Conservation (phyloP, 352 stramenopile genomes). For the Globisporangium parvum region DNA sequence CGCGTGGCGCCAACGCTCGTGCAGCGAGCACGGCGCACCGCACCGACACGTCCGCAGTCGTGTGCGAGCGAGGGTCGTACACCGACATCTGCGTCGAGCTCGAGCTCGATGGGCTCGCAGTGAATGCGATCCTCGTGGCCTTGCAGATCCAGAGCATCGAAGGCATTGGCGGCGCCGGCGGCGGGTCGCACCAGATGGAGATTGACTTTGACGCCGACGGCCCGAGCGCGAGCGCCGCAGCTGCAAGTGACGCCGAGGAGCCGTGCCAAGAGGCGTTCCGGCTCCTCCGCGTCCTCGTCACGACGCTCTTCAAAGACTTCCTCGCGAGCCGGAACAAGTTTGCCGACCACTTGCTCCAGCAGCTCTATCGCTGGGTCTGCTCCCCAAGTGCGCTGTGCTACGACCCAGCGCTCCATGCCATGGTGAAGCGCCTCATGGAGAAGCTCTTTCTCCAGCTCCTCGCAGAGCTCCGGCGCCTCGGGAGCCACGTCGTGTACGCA, state of each 20-base stretch:
- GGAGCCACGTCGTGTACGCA: conserved; percentile 92
- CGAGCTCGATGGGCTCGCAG: conserved; percentile 62
- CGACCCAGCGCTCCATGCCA: conserved; percentile 91
- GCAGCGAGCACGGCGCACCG: conserved; percentile 19
- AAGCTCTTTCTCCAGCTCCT: conserved; percentile 92
- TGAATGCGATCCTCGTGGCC: conserved; percentile 72
- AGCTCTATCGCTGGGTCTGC: conserved; percentile 95
- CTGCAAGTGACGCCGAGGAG: conserved; percentile 74
- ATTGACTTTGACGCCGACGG: conserved; percentile 52
- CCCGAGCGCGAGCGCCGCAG: conserved; percentile 15
- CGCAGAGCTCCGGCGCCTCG: conserved; percentile 91
- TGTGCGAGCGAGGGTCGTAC: conserved; percentile 92
- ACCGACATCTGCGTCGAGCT: conserved; percentile 68
- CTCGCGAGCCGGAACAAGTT: conserved; percentile 86
- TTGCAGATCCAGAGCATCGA: conserved; percentile 72
- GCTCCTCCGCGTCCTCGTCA: conserved; percentile 89
- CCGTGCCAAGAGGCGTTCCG: conserved; percentile 90
- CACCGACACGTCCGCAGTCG: conserved; percentile 52
- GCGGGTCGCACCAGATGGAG: conserved; percentile 55
- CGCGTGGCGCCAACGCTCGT: conserved; percentile 4
- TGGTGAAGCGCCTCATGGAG: conserved; percentile 95
- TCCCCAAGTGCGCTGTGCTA: conserved; percentile 89
- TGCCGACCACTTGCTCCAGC: conserved; percentile 94
- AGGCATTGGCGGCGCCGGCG: conserved; percentile 35
- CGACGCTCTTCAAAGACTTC: conserved; percentile 92